Evolutionary conservation across 2,329 filamentous ascomycete genomes (phyloP).

Genomic region (Pyricularia sp.): DNA sequence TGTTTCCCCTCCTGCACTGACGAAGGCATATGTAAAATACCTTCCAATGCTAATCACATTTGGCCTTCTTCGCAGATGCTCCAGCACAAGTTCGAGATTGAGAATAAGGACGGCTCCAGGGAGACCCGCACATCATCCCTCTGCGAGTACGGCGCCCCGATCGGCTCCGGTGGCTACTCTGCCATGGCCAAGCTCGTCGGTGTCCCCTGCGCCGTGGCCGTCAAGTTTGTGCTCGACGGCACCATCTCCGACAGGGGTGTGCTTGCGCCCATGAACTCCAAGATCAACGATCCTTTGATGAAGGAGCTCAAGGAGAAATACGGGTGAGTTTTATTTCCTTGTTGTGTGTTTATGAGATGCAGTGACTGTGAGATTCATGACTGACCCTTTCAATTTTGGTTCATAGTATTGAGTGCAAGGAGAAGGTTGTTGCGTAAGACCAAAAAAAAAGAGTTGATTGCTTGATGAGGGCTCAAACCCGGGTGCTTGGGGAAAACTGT

Average conservation of each 20-base stretch:
- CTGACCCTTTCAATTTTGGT: not conserved
- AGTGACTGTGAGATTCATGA: not conserved
- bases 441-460: not conserved
- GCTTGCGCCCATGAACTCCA: conserved; percentile 56
- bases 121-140: conserved; percentile 77
- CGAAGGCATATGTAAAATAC: not conserved
- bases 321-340: conserved; percentile 22
- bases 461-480: not conserved
- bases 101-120: conserved; percentile 67
- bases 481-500: not conserved
- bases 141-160: conserved; percentile 68
- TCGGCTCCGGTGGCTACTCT: conserved; percentile 62
- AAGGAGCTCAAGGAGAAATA: conserved; percentile 72
- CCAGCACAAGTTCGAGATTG: conserved; percentile 77
- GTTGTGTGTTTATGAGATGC: not conserved
- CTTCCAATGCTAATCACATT: conserved; percentile 5
- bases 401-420: conserved; percentile 14
- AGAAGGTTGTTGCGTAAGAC: conserved; percentile 11
- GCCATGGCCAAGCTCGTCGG: conserved; percentile 77
- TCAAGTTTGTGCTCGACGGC: conserved; percentile 57
- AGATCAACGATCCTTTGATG: conserved; percentile 60
- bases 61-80: conserved; percentile 34
- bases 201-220: conserved; percentile 51
- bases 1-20: not conserved
- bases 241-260: conserved; percentile 55